phyloP scores from a whole-genome alignment of 805 yeast genomes.

The Saturnispora diversa region DNA sequence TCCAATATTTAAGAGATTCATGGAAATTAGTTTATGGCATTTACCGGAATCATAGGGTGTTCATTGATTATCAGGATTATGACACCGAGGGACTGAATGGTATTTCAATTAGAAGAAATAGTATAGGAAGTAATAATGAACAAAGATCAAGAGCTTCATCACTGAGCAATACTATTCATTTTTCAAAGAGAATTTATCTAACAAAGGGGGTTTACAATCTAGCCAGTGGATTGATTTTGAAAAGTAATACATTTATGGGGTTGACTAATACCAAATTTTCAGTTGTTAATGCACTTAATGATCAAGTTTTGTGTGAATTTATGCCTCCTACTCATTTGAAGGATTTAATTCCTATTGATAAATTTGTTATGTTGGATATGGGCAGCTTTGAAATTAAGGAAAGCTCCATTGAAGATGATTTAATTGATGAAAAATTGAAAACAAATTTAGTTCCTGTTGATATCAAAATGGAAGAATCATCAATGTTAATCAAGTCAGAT shows the following conservation, averaged over 20 bases:
- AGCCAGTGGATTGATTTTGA: slow-evolving; percentile 44
- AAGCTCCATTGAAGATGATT: not conserved
- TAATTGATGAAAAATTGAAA: not conserved
- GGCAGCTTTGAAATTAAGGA: slow-evolving; percentile 35
- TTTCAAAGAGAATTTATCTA: slow-evolving; percentile 36
- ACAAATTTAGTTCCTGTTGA: slow-evolving; percentile 25
- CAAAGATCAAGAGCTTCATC: not conserved
- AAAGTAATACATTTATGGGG: slow-evolving; percentile 38
- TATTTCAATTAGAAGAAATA: slow-evolving; percentile 18
- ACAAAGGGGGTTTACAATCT: slow-evolving; percentile 44
- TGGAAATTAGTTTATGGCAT: slow-evolving; percentile 49
- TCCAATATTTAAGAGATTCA: slow-evolving; percentile 39
- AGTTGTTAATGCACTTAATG: slow-evolving; percentile 29
- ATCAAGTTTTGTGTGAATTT: slow-evolving; percentile 32
- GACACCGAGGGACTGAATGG: slow-evolving; percentile 42
- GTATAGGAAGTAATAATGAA: not conserved
- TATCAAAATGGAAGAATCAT: slow-evolving; percentile 49
- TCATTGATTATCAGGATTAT: slow-evolving; percentile 37
- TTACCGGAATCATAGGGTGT: slow-evolving; percentile 43
- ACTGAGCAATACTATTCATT: not conserved
- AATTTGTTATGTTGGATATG: slow-evolving; percentile 41
- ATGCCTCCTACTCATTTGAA: slow-evolving; percentile 52
- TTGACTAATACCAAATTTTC: slow-evolving; percentile 52
- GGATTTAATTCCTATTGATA: slow-evolving; percentile 47
- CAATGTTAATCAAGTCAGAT: slow-evolving; percentile 45